Evolutionary conservation across 2,329 filamentous ascomycete genomes (phyloP).

Genomic region (Thermothelomyces thermophilus): DNA sequence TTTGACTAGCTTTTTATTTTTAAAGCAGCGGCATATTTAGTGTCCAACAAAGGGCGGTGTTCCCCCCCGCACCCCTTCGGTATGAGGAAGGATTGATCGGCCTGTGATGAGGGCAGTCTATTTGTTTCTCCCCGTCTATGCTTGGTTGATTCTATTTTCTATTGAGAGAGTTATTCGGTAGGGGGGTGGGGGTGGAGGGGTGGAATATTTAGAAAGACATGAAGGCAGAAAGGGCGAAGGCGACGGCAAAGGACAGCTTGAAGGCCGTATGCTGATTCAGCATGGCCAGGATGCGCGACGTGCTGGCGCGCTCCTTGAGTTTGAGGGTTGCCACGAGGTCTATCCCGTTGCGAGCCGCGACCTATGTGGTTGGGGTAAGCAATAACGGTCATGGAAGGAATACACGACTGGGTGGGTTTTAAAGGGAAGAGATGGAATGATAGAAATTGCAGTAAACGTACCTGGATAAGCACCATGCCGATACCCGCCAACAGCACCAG

Average conservation of each 20-base stretch:
- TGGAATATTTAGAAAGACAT: conserved; percentile 41
- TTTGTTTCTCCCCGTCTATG: neutral
- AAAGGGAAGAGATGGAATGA: neutral
- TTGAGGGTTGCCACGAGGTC: conserved; percentile 34
- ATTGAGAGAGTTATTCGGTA: neutral
- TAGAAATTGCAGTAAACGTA: conserved; percentile 30
- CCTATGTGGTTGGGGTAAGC: conserved; percentile 24
- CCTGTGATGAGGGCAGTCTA: neutral
- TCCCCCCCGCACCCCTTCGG: too few species aligned
- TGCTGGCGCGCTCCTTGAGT: conserved; percentile 32
- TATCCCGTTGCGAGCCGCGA: conserved; percentile 40
- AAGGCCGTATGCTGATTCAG: conserved; percentile 56
- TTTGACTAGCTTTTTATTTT: conserved; percentile 37
- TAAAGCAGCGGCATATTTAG: neutral
- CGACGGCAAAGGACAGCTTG: conserved; percentile 63
- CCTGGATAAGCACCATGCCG: conserved; percentile 56
- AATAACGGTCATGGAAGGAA: neutral
- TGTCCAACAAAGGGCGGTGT: too few species aligned
- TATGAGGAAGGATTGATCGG: neutral
- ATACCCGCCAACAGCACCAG: conserved; percentile 62
- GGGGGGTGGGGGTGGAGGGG: neutral
- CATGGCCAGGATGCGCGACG: conserved; percentile 40
- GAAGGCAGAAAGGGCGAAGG: conserved; percentile 65
- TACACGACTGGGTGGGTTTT: neutral
- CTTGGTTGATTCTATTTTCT: neutral